Percentiles rank a stretch among this genome's conserved stretches.
These are phyloP conservation scores for Cudoniella acicularis DNA, from an alignment of 495 filamentous ascomycete species.

Conservation along the genomic window DNA sequence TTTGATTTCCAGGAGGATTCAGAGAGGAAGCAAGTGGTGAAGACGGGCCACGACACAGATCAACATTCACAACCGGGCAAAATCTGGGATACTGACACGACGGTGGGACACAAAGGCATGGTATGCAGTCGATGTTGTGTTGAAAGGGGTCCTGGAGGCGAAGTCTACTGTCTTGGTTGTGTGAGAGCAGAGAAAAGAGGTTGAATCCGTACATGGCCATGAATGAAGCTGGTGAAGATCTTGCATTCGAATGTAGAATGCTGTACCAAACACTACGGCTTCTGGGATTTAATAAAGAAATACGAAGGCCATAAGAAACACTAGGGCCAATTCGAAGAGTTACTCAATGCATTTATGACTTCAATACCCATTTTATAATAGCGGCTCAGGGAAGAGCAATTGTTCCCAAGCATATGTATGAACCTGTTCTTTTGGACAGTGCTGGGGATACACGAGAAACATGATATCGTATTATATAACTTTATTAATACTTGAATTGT, in stretches of 20 bases:
- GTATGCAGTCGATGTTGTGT: conserved; percentile 27
- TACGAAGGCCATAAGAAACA: too few species aligned
- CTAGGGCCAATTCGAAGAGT: too few species aligned
- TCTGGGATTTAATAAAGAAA: too few species aligned
- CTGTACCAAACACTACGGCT: too few species aligned
- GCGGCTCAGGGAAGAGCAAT: not conserved
- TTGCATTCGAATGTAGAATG: too few species aligned
- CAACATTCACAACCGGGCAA: not conserved
- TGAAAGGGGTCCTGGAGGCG: conserved; percentile 22
- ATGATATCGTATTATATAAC: too few species aligned
- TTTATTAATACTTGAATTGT: too few species aligned
- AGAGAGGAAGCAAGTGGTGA: too few species aligned
- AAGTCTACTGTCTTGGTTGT: conserved; percentile 28
- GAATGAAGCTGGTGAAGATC: too few species aligned
- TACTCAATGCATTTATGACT: too few species aligned
- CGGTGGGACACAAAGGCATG: conserved; percentile 15
- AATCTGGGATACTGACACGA: not conserved
- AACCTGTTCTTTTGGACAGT: not conserved
- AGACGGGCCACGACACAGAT: not conserved
- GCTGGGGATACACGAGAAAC: not conserved
- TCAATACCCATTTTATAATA: not conserved
- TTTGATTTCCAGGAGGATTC: not conserved
- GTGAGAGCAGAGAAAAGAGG: conserved; percentile 13
- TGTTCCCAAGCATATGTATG: not conserved
- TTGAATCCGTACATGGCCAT: too few species aligned